Evolutionary conservation across 495 filamentous ascomycete species (phyloP), one percentile per base, ranked within the genome.

Genomic region (Stereocaulon alpinum): DNA sequence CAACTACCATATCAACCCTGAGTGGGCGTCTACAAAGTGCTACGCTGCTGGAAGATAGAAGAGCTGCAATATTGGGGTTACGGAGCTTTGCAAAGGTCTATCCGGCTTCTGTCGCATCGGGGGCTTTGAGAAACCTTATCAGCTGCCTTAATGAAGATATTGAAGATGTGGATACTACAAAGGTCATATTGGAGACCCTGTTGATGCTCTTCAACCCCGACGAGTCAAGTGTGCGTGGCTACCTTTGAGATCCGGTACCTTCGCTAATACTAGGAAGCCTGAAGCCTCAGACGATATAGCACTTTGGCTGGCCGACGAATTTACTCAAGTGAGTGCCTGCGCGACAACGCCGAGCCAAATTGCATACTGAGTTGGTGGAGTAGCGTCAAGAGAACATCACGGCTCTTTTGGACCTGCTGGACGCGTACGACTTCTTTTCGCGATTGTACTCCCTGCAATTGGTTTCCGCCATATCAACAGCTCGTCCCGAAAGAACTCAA

Each of bases 221-320:
- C 70, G 82, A 81, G 67, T 73, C 71, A 29, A 88, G 86, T 70
- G 84, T 87, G 66, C 60, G 84, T 79, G 17, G 15, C 27, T 20
- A 9, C 14, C 6, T 15, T 15, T 37, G 9, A 34, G 22, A 40
- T 11, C 18, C 2, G 20, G 11, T 56, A 40, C 43, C n/a, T n/a
- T 18, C 11, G 62, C 72, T 77, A 63, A 77, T 59, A 50, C 24
- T 30, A 57, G 53, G 51, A 68, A 87, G 84, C 89, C 91, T 53
- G 93, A 98, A 79, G 91, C 93, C 44, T 95, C 91, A 15, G 94
- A 96, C 59, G 93, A 98, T 70, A 94, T 98, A 67, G 88, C 89
- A 30, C 80, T 96, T 6, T 97, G 92, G 91, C 79, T 98, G 56
- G 92, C 93, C 50, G 93, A 98, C 73, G 91, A 96, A 70, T 98